Evolutionary conservation across 2,329 filamentous ascomycete species (phyloP), one percentile per base, ranked within the genome.

Genomic region (Alternaria alternata): DNA sequence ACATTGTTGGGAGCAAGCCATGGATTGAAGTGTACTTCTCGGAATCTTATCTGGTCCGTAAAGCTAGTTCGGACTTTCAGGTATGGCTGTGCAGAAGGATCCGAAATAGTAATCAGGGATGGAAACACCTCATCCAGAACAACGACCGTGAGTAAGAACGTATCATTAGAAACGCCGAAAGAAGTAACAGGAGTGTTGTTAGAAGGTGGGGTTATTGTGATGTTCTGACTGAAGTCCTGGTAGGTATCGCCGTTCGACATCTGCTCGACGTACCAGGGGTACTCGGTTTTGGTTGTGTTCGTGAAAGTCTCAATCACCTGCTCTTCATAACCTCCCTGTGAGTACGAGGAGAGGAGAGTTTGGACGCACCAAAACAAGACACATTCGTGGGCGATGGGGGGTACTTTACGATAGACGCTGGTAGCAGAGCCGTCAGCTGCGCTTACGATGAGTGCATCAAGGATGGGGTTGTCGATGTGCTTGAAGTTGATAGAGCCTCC

Each of bases 351-450:
- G 8, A 59, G 20, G 3, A 76, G 48, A 2, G 41, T 65, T 38
- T 75, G 65, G 6, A 72, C 63, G 24, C 73, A 75, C 67, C 66
- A 75, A 0, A 62, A 49, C 0, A 74, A 39, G 2, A 73, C 30
- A 42, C 73, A 75, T 38, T 75, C 70, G 0, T 70, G 65, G 0
- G 63, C 59, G 6, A 66, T 4, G 0, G 72, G 69, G 1, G n/a
- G 30, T 14, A 55, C 47, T 5, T 62, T 59, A 1, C 34, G 28
- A 14, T 62, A 64, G 1, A 73, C 65, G 18, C 62, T 60, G 0
- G 62, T 47, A 0, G 41, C n/a, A 0, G 57, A 44, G 1, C 60
- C 65, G 26, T 69, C 24, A 0, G 49, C 28, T 7, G 59, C 52
- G 20, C 62, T 63, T 1, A 62, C 60, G 7, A 72, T 57, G 0